A percentile compares a stretch with the other conserved stretches of the same genome.
Conservation (phyloP, 306 rosid genomes). For the Rosa rugosa region DNA sequence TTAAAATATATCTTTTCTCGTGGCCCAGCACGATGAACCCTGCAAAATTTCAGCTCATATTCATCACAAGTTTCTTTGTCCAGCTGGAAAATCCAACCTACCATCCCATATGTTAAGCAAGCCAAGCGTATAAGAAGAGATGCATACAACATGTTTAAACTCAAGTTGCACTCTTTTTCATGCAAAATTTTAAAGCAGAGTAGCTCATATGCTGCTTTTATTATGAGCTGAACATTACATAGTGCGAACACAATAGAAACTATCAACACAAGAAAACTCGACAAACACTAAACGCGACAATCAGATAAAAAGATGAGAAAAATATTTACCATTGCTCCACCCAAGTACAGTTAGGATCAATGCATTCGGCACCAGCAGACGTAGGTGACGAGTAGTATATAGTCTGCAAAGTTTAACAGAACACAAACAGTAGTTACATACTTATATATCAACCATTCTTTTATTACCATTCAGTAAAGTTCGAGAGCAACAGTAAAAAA, state of each 20-base stretch:
- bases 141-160: neutral
- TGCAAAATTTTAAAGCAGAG: neutral
- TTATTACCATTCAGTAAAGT: neutral
- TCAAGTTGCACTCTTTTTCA: constrained; percentile 2
- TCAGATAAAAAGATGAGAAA: constrained; percentile 7
- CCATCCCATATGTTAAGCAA: neutral
- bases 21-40: constrained; percentile 99
- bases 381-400: constrained; percentile 82
- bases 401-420: constrained; percentile 58
- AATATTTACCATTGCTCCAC: constrained; percentile 89
- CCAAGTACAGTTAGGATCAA: constrained; percentile 91
- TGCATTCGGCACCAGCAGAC: constrained; percentile 96
- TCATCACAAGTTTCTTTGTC: neutral
- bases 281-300: neutral
- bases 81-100: neutral
- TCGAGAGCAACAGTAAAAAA: neutral
- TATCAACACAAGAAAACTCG: neutral
- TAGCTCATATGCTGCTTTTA: neutral
- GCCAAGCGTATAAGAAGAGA: neutral
- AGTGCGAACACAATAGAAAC: neutral
- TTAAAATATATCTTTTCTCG: constrained; percentile 88
- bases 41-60: constrained; percentile 32
- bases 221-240: neutral
- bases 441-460: neutral
- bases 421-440: constrained; percentile 6